Percentiles rank a stretch among this genome's conserved stretches.
phyloP scores from a whole-genome alignment of 164 flowering plant genomes.

The Vitis labrusca region DNA sequence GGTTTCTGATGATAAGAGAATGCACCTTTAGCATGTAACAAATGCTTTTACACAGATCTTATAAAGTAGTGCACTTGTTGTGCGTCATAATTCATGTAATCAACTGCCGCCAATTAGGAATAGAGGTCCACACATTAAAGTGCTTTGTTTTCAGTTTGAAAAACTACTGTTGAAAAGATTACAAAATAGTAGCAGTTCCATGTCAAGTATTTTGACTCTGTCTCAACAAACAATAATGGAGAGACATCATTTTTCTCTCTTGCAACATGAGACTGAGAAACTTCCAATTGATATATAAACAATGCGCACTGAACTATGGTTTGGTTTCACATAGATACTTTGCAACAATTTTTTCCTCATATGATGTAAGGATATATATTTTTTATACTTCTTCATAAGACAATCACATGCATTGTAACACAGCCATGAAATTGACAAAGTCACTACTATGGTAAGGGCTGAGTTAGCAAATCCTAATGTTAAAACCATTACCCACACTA shows the following conservation, averaged over 20 bases:
- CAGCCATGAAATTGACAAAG: conserved; percentile 65
- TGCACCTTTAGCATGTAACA: too few relatives aligned
- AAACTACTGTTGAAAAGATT: too few relatives aligned
- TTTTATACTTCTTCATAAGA: not conserved
- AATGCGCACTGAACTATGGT: conserved; percentile 84
- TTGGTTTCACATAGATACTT: conserved; percentile 4
- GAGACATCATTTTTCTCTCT: conserved; percentile 69
- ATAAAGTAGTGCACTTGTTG: too few relatives aligned
- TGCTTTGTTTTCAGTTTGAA: too few relatives aligned
- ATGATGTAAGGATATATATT: not conserved
- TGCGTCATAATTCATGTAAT: too few relatives aligned
- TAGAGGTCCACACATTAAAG: too few relatives aligned
- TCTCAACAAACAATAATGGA: conserved; percentile 27
- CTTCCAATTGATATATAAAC: conserved; percentile 69
- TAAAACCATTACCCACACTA: too few relatives aligned
- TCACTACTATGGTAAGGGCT: conserved; percentile 62
- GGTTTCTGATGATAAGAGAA: too few relatives aligned
- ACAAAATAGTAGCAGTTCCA: too few relatives aligned
- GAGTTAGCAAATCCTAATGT: conserved; percentile 45
- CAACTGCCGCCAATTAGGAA: too few relatives aligned
- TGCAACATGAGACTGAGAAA: conserved; percentile 79
- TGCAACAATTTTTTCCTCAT: not conserved
- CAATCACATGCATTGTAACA: not conserved
- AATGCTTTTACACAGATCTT: too few relatives aligned
- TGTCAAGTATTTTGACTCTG: too few relatives aligned